Percentiles rank a stretch among this genome's conserved stretches.
These are phyloP conservation scores for Starmerella vitae DNA, from an alignment of 805 yeast species.

Conservation along the genomic window DNA sequence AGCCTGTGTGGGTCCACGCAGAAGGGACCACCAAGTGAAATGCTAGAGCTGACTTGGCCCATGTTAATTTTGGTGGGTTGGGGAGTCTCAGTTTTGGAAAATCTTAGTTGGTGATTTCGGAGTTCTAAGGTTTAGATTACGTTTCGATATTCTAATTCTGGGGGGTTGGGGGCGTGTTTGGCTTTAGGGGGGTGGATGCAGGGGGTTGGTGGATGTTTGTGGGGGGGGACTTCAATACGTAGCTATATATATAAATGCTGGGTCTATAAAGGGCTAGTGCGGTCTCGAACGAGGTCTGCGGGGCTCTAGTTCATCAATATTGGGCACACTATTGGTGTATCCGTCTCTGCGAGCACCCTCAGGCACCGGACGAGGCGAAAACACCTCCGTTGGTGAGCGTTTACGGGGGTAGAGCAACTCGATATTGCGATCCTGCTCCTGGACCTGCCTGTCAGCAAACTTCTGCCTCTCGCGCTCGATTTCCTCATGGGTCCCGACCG, in stretches of 20 bases:
- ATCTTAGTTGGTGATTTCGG: too few species aligned
- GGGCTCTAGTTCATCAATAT: constrained; percentile 20
- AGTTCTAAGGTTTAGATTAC: too few species aligned
- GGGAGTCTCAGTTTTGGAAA: too few species aligned
- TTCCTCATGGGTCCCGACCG: constrained; percentile 13
- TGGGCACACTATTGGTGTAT: constrained; percentile 20
- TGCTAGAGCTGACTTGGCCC: constrained; percentile 21
- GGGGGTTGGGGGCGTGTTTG: too few species aligned
- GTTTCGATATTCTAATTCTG: too few species aligned
- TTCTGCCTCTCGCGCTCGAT: constrained; percentile 16
- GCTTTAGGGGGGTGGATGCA: too few species aligned
- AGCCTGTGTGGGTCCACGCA: constrained; percentile 14
- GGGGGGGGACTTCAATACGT: too few species aligned
- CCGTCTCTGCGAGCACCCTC: constrained; percentile 21
- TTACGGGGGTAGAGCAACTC: constrained; percentile 16
- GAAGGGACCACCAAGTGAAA: constrained; percentile 10
- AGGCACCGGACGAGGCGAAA: constrained; percentile 25
- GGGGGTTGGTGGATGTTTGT: too few species aligned
- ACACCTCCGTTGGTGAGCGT: constrained; percentile 15
- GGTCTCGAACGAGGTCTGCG: constrained; percentile 23
- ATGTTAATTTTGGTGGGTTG: constrained; percentile 5
- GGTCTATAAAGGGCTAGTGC: too few species aligned
- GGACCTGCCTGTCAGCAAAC: constrained; percentile 15
- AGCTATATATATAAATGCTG: too few species aligned
- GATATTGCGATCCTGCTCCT: constrained; percentile 17